Conservation (phyloP, 495 filamentous ascomycete species). For the Hyaloscypha bicolor region DNA sequence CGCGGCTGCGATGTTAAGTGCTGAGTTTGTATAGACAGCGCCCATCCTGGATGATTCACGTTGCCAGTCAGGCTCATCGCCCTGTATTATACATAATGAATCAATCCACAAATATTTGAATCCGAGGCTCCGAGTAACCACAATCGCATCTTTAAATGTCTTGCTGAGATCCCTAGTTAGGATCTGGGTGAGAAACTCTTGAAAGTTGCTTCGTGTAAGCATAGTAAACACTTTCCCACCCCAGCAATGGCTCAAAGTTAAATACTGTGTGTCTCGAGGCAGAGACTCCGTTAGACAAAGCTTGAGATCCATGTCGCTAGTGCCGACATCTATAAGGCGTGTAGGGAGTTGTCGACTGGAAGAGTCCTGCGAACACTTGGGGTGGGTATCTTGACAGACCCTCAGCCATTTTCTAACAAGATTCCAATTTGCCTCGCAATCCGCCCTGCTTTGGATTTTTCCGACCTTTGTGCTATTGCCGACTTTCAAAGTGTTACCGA, state of each 20-base stretch:
- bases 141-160: slow-evolving; percentile 12
- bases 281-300: not conserved
- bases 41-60: slow-evolving; percentile 12
- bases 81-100: slow-evolving; percentile 4
- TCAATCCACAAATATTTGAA: slow-evolving; percentile 17
- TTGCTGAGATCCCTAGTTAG: not conserved
- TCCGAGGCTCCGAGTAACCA: slow-evolving; percentile 1
- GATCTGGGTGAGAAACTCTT: not conserved
- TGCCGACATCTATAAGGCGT: slow-evolving; percentile 9
- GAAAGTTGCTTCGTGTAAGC: slow-evolving; percentile 1
- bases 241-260: slow-evolving; percentile 18
- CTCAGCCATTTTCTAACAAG: not conserved
- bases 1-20: slow-evolving; percentile 9
- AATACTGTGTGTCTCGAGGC: not conserved
- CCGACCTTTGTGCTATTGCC: not conserved
- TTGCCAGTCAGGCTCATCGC: slow-evolving; percentile 2
- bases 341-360: not conserved
- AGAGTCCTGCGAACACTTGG: not conserved
- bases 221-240: slow-evolving; percentile 7
- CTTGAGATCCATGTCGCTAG: not conserved
- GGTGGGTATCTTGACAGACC: not conserved
- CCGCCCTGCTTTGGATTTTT: not conserved
- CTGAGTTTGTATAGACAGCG: slow-evolving; percentile 1
- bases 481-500: not conserved
- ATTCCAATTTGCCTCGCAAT: not conserved